Percentiles rank a stretch among this genome's conserved stretches.
These are phyloP conservation scores for Entoloma clypeatum DNA, from an alignment of 1,284 basidiomycete genomes.

Conservation along the genomic window DNA sequence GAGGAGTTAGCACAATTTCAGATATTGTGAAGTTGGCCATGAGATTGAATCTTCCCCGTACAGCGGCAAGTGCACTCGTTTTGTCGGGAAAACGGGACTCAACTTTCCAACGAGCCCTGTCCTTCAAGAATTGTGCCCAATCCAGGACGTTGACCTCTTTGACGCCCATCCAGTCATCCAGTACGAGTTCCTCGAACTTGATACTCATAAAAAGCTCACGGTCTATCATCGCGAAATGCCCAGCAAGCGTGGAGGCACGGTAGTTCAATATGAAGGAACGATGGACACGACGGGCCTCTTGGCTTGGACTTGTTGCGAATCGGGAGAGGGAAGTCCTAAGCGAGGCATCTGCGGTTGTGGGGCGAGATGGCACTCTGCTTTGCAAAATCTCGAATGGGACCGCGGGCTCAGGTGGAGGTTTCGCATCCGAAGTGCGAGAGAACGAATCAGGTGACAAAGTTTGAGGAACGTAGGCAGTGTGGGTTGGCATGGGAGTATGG, in stretches of 20 bases:
- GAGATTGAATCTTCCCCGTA: constrained; percentile 86
- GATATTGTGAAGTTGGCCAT: constrained; percentile 81
- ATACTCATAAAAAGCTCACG: constrained; percentile 80
- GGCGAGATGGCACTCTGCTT: constrained; percentile 46
- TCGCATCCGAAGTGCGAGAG: constrained; percentile 39
- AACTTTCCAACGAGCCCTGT: constrained; percentile 65
- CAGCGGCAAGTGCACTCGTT: constrained; percentile 68
- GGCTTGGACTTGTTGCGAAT: constrained; percentile 23
- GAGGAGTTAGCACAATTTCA: constrained; percentile 71
- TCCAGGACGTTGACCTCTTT: constrained; percentile 72
- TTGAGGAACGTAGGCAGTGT: constrained; percentile 24
- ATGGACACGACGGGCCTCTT: constrained; percentile 40
- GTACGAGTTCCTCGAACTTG: constrained; percentile 80
- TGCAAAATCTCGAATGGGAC: constrained; percentile 65
- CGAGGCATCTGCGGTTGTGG: constrained; percentile 34
- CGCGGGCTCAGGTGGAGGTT: constrained; percentile 53
- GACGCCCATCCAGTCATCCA: constrained; percentile 61
- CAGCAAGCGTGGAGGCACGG: constrained; percentile 62
- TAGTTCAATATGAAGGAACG: constrained; percentile 65
- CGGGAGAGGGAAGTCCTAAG: constrained; percentile 23
- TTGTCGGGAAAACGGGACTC: constrained; percentile 55
- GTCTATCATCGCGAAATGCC: constrained; percentile 86
- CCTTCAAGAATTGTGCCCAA: constrained; percentile 80
- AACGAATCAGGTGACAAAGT: constrained; percentile 27
- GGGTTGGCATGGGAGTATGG: constrained; percentile 32